Base-by-base conservation (phyloP, 1,284 basidiomycete genomes). In the Coriolopsis trogii region DNA sequence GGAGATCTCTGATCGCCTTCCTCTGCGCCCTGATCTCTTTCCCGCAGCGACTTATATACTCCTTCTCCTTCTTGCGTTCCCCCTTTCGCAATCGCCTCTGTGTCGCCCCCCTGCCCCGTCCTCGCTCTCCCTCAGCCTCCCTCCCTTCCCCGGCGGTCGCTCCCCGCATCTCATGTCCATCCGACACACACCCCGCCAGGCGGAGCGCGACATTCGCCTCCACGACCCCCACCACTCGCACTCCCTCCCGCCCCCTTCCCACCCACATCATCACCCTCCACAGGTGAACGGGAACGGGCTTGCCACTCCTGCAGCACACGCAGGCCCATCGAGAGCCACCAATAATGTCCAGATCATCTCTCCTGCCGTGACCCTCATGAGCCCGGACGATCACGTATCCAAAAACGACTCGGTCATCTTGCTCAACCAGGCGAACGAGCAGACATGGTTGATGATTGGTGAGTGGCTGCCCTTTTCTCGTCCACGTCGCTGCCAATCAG, bases 371-470 rank as follows among this genome's bases (percentile, higher is more conserved):
- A 73, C 75, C 16, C 64, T 79, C 33, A 70, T 73, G 33, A 65
- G 63, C 43, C 59, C 72, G 46, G 67, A 78, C 38, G 77, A 80
- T 47, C 71, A 70, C 61, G 74, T 73, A 37, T 70, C 67, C 54
- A 66, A 49, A 59, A 74, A 43, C 68, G 76, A 53, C 73, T 69
- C 84, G 45, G 82, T 89, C 51, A 81, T 86, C 71, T 90, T 91
- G 63, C 79, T 95, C 43, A 85, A 86, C 21, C 77, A 79, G 31
- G 91, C 93, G 47, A 94, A 95, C 68, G 93, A 95, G 68, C 88
- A 92, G 70, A 95, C 93, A 34, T 95, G 93, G 93, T 81, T 95
- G 58, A 75, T 94, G 62, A 94, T 95, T 70, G 93, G 93, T 92
- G 21, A 46, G 53, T 82, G 65, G 47, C 25, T 37, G 34, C 41